These are phyloP conservation scores for Pseudopithomyces chartarum DNA, from an alignment of 2,329 filamentous ascomycete species.

Conservation along the genomic window DNA sequence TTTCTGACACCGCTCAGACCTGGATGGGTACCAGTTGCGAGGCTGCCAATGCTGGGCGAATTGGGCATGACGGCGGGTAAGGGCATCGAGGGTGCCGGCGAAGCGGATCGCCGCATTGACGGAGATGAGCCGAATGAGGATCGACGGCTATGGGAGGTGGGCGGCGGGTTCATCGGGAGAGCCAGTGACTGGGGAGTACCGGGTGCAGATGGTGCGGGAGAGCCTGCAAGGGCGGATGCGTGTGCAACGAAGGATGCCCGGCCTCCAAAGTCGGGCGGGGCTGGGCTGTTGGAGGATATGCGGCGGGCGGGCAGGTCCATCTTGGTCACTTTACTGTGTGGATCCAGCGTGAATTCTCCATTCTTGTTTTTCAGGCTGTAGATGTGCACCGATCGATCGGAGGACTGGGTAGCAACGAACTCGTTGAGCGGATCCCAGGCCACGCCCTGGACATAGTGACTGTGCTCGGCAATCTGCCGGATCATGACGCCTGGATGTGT, in stretches of 20 bases:
- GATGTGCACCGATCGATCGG: slow-evolving; percentile 95
- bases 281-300: slow-evolving; percentile 90
- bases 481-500: slow-evolving; percentile 53
- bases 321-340: slow-evolving; percentile 81
- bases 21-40: slow-evolving; percentile 47
- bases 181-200: slow-evolving; percentile 90
- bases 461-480: slow-evolving; percentile 94
- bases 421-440: slow-evolving; percentile 98
- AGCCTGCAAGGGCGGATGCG: slow-evolving; percentile 61
- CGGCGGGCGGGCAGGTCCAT: slow-evolving; percentile 92
- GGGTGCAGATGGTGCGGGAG: slow-evolving; percentile 86
- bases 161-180: slow-evolving; percentile 94
- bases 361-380: slow-evolving; percentile 97
- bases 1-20: slow-evolving; percentile 65
- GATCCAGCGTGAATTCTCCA: slow-evolving; percentile 83
- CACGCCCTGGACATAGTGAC: slow-evolving; percentile 97
- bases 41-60: slow-evolving; percentile 76
- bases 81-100: slow-evolving; percentile 90
- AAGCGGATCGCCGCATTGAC: slow-evolving; percentile 83
- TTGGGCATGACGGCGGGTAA: slow-evolving; percentile 95
- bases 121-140: slow-evolving; percentile 85
- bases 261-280: slow-evolving; percentile 78
- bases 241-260: slow-evolving; percentile 67
- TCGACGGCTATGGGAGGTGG: slow-evolving; percentile 88
- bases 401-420: slow-evolving; percentile 97